A percentile compares a stretch with the other conserved stretches of the same genome.
These are phyloP conservation scores for Beverwykella pulmonaria DNA, from an alignment of 495 filamentous ascomycete species.

Conservation along the genomic window DNA sequence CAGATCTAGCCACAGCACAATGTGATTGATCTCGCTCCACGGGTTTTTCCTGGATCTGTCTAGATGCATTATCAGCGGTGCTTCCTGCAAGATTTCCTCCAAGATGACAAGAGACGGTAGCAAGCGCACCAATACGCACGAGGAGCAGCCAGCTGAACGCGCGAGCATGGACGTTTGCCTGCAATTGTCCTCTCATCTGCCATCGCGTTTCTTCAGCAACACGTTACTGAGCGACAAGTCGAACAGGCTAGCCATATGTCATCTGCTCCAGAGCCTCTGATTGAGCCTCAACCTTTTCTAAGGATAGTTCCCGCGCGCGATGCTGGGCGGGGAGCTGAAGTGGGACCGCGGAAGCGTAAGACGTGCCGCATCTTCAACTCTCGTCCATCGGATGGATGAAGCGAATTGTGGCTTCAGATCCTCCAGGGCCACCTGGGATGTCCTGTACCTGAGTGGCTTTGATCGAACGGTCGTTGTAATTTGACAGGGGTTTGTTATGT, in stretches of 20 bases:
- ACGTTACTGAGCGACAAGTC: constrained; percentile 24
- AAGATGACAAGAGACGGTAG: too few relatives aligned
- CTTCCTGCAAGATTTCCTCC: too few relatives aligned
- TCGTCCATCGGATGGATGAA: constrained; percentile 30
- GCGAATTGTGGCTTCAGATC: constrained; percentile 37
- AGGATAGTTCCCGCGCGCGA: constrained; percentile 41
- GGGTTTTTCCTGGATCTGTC: too few relatives aligned
- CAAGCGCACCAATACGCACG: constrained; percentile 6
- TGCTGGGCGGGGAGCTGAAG: constrained; percentile 27
- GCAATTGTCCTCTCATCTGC: constrained; percentile 22
- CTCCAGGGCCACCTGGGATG: constrained; percentile 9
- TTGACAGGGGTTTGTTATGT: constrained; percentile 26
- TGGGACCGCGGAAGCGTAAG: constrained; percentile 28
- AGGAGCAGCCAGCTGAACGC: constrained; percentile 7
- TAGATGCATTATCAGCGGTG: too few relatives aligned
- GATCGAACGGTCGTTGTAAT: constrained; percentile 19
- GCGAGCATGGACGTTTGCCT: constrained; percentile 23
- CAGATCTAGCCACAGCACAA: too few relatives aligned
- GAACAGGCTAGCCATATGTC: constrained; percentile 11
- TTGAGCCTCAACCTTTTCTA: constrained; percentile 37
- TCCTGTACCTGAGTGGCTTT: constrained; percentile 31
- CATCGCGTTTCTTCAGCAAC: constrained; percentile 32
- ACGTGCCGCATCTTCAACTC: constrained; percentile 25
- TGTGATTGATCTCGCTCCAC: too few relatives aligned
- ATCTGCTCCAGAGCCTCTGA: constrained; percentile 20